phyloP scores from a whole-genome alignment of 768 basidiomycete species.

The Hypholoma fasciculare region DNA sequence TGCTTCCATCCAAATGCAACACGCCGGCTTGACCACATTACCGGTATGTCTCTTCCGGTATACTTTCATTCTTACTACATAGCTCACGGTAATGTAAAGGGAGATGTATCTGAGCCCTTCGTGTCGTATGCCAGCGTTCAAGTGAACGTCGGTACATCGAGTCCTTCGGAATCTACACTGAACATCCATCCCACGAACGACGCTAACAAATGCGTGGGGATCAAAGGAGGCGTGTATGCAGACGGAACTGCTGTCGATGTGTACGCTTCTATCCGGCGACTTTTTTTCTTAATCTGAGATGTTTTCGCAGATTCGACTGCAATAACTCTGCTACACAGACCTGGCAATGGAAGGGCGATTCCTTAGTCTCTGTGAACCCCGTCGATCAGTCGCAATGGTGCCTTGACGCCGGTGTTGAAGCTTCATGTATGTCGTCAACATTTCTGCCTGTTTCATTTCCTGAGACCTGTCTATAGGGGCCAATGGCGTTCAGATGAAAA shows the following conservation, averaged over 20 bases:
- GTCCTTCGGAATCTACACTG: not conserved
- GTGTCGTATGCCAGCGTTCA: not conserved
- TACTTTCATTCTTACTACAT: not conserved
- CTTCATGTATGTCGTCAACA: not conserved
- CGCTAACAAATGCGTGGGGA: slow-evolving; percentile 3
- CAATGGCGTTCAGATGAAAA: slow-evolving; percentile 7
- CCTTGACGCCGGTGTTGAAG: slow-evolving; percentile 7
- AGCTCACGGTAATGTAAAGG: not conserved
- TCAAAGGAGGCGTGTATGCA: not conserved
- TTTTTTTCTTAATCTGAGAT: not conserved
- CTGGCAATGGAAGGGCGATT: slow-evolving; percentile 7
- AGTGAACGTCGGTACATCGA: not conserved
- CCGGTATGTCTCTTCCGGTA: not conserved
- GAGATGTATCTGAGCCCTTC: not conserved
- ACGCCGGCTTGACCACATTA: not conserved
- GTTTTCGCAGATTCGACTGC: slow-evolving; percentile 4
- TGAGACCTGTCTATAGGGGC: not conserved
- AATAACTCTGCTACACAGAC: slow-evolving; percentile 5
- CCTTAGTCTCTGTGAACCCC: slow-evolving; percentile 2
- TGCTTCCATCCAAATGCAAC: slow-evolving; percentile 6
- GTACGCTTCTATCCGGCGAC: not conserved
- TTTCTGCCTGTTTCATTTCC: not conserved
- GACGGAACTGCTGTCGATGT: slow-evolving; percentile 6
- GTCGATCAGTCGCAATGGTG: slow-evolving; percentile 6
- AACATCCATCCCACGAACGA: slow-evolving; percentile 3